Evolutionary conservation across 768 basidiomycete genomes (phyloP).

Genomic region (Pholiota conissans): DNA sequence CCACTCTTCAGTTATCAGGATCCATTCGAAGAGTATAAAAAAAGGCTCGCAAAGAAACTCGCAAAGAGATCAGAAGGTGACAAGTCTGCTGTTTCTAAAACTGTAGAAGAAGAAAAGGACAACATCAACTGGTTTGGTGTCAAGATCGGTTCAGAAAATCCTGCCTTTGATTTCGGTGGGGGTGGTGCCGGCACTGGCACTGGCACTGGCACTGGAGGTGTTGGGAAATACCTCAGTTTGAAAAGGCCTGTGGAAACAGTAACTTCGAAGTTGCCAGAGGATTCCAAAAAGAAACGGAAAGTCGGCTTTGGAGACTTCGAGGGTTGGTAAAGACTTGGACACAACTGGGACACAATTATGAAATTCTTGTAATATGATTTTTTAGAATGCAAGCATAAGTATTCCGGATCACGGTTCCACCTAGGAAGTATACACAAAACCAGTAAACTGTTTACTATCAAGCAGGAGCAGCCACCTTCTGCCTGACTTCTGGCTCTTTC

Average conservation of each 20-base stretch:
- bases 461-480: constrained; percentile 33
- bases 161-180: constrained; percentile 26
- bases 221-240: constrained; percentile 79
- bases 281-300: constrained; percentile 77
- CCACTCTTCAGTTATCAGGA: constrained; percentile 71
- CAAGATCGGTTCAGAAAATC: constrained; percentile 61
- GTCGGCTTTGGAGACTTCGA: constrained; percentile 92
- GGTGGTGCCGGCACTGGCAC: constrained; percentile 32
- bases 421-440: neutral
- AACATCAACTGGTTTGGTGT: constrained; percentile 90
- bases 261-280: constrained; percentile 25
- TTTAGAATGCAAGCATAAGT: neutral
- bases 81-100: constrained; percentile 28
- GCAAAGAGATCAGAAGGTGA: constrained; percentile 53
- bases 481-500: constrained; percentile 3
- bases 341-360: neutral
- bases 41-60: constrained; percentile 76
- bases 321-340: constrained; percentile 54
- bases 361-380: neutral
- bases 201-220: constrained; percentile 41
- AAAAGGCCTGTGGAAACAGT: constrained; percentile 43
- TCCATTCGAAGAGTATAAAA: constrained; percentile 93
- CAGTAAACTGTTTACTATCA: constrained; percentile 14
- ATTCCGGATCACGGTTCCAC: neutral
- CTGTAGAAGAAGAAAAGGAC: constrained; percentile 60